phyloP scores from a whole-genome alignment of 495 filamentous ascomycete species.

The Aspergillus incahuasiensis region DNA sequence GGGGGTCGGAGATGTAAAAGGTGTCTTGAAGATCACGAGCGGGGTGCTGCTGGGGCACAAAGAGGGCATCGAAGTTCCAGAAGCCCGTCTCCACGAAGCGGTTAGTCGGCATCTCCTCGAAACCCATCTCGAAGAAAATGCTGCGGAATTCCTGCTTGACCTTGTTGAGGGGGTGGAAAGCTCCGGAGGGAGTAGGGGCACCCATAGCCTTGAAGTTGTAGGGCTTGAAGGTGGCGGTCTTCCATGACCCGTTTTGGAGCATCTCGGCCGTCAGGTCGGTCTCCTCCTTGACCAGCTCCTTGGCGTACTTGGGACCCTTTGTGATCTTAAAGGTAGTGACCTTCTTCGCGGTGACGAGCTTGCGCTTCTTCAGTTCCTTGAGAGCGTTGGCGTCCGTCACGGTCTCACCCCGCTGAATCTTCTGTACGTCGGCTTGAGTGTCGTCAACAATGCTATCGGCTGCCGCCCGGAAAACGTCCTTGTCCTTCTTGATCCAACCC shows the following conservation, averaged over 20 bases:
- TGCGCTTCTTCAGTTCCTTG: conserved; percentile 81
- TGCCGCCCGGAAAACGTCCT: conserved; percentile 55
- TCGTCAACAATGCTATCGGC: conserved; percentile 69
- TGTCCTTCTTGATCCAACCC: conserved; percentile 91
- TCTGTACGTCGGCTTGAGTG: conserved; percentile 66
- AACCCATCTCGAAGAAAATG: conserved; percentile 86
- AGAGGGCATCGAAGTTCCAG: conserved; percentile 98
- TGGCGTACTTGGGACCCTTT: conserved; percentile 83
- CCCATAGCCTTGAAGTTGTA: conserved; percentile 97
- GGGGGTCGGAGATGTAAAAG: conserved; percentile 93
- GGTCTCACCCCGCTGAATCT: conserved; percentile 62
- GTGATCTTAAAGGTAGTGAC: conserved; percentile 75
- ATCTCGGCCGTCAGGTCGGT: conserved; percentile 94
- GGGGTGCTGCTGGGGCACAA: conserved; percentile 95
- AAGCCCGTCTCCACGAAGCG: conserved; percentile 93
- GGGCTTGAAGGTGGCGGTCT: conserved; percentile 84
- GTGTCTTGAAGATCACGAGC: conserved; percentile 96
- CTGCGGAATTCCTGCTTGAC: conserved; percentile 89
- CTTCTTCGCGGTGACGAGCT: conserved; percentile 75
- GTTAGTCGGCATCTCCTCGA: conserved; percentile 46
- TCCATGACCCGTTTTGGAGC: conserved; percentile 61
- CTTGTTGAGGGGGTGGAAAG: conserved; percentile 91
- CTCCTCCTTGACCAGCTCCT: conserved; percentile 84
- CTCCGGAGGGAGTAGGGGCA: conserved; percentile 70
- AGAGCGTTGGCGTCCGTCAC: conserved; percentile 67